Evolutionary conservation across 2,329 filamentous ascomycete species (phyloP), one percentile per base, ranked within the genome.

Genomic region (Paecilomyces sp.): DNA sequence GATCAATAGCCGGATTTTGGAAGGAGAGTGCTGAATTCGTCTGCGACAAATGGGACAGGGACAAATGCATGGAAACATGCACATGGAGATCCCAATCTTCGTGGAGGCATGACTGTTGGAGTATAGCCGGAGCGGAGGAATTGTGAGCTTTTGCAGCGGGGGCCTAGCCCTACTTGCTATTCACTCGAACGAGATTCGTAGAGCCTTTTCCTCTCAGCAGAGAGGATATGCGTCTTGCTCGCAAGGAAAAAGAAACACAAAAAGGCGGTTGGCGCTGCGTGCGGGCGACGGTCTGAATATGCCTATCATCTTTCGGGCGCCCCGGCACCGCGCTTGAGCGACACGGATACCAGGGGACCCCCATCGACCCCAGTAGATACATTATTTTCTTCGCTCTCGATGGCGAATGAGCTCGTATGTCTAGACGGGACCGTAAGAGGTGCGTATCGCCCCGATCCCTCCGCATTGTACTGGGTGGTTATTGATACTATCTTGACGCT

Each of bases 391-490:
- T 47, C n/a, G n/a, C 41, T 47, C 41, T 47, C 41, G 5, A 18
- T 18, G 41, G 9, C 15, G 54, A 22, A 34, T 31, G 22, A 36
- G 31, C 22, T 57, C 22, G 57, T 59, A 61, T 56, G 28, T 18
- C 52, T 55, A 58, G 41, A 25, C 51, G 30, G 52, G 52, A 62
- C 58, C 24, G 52, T 51, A 58, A 57, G 57, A 63, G 62, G 60
- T 62, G 62, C 61, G 61, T 63, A 56, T 31, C 34, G n/a, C 56
- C 54, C 58, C 54, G 53, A 56, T 58, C 36, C 47, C 28, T 51
- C 28, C 18, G 22, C 25, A 24, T 51, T 51, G 56, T 58, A 58
- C 56, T 47, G 15, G 41, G 15, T 47, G 41, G 41, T 47, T 47
- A 28, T 28, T 28, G 25, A 28, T 28, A 18, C 41, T 47, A 47